phyloP scores from a whole-genome alignment of 2,329 filamentous ascomycete genomes.

The Talaromyces sp. region DNA sequence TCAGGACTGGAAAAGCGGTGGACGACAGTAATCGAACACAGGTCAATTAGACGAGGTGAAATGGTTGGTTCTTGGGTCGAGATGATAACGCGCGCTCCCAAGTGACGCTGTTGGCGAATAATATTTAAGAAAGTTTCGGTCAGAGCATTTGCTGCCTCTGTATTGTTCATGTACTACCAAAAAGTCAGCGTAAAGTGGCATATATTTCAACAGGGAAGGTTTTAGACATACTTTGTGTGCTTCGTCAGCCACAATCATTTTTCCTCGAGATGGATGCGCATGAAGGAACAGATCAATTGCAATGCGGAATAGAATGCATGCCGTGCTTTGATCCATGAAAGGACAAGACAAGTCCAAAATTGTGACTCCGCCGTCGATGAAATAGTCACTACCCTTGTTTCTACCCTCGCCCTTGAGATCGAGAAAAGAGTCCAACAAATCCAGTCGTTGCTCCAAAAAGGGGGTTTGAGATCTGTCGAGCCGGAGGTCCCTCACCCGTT shows the following conservation, averaged over 20 bases:
- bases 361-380: constrained; percentile 38
- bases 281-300: constrained; percentile 62
- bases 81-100: constrained; percentile 61
- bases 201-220: neutral
- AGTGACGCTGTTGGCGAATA: constrained; percentile 66
- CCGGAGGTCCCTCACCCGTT: constrained; percentile 9
- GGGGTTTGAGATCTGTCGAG: constrained; percentile 13
- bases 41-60: constrained; percentile 60
- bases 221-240: constrained; percentile 58
- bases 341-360: constrained; percentile 70
- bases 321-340: constrained; percentile 59
- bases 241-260: constrained; percentile 66
- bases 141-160: constrained; percentile 48
- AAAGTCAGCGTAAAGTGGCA: constrained; percentile 1
- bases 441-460: constrained; percentile 18
- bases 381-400: constrained; percentile 7
- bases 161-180: constrained; percentile 50
- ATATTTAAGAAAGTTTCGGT: constrained; percentile 57
- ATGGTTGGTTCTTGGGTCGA: constrained; percentile 74
- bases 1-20: constrained; percentile 64
- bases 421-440: constrained; percentile 21
- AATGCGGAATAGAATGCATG: constrained; percentile 68
- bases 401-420: constrained; percentile 7
- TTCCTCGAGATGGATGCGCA: constrained; percentile 43
- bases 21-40: constrained; percentile 66